Evolutionary conservation across 306 rosid species (phyloP), one percentile per base, ranked within the genome.

Genomic region (Rosa rugosa): DNA sequence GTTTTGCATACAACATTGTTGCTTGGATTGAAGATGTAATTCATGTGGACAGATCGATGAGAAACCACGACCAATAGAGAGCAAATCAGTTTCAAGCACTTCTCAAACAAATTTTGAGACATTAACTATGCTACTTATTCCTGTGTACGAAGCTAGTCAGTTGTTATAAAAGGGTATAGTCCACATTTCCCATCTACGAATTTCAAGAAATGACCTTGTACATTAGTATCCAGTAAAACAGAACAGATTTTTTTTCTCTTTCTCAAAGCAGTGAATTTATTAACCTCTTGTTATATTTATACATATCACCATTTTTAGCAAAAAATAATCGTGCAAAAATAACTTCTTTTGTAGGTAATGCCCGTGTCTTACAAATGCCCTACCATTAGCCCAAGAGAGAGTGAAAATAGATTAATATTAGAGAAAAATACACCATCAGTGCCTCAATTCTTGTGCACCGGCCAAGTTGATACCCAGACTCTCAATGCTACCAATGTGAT

Each of bases 21-120:
- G 86, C 86, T 5, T 80, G 88, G 78, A 76, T 82, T 72, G 86
- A 82, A 23, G 88, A 85, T 41, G 77, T 85, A 62, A 20, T 85
- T 56, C 69, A 72, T 71, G 88, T 76, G 20, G 86, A 85, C 70
- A 79, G 83, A 83, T 74, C 80, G 11, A 64, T 49, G 62, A 69
- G 83, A 71, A 59, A 69, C 74, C 86, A 68, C 68, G 79, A 60
- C 71, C 17, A 27, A 31, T 70, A 76, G 74, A 18, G 74, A 40
- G 45, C 51, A 36, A 23, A 13, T 38, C 45, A 45, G 73, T 17
- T 51, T 40, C 56, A 31, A 9, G 12, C 51, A 72, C 75, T 79
- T 71, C 57, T 69, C 81, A 79, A 75, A 23, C 62, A 56, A 31
- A 20, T 42, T 75, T 44, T 46, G 59, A 75, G 31, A 75, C 70